A percentile compares a stretch with the other conserved stretches of the same genome.
phyloP scores from a whole-genome alignment of 23 red algal genomes.

The Gracilaria vermiculophylla region DNA sequence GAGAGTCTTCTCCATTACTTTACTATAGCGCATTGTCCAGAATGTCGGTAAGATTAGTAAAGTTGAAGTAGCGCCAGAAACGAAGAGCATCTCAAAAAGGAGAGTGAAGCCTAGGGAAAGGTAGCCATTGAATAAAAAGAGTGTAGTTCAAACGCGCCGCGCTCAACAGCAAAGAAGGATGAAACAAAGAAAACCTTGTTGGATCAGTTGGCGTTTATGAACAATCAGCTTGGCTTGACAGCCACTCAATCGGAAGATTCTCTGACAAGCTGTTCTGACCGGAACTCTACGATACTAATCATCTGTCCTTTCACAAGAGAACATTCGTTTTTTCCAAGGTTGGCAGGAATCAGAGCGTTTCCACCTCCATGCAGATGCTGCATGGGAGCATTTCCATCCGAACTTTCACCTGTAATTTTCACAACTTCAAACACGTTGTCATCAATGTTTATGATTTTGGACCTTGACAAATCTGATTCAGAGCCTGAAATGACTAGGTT shows the following conservation, averaged over 20 bases:
- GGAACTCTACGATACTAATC: not conserved
- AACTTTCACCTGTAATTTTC: not conserved
- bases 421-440: not conserved
- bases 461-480: not conserved
- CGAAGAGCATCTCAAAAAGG: no score
- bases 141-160: not conserved
- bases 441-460: not conserved
- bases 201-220: not conserved
- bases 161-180: not conserved
- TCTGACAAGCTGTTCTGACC: not conserved
- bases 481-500: slow-evolving; percentile 14
- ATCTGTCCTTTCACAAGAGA: not conserved
- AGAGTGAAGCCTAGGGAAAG: no score
- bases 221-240: not conserved
- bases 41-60: no score
- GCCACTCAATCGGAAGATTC: not conserved
- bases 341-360: not conserved
- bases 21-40: no score
- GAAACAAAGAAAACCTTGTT: not conserved
- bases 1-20: no score
- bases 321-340: not conserved
- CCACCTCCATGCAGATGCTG: not conserved
- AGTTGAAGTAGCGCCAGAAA: no score
- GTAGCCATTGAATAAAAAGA: no score
- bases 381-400: not conserved